Evolutionary conservation across 441 rosid genomes (phyloP).

Genomic region (Gossypium lobatum): DNA sequence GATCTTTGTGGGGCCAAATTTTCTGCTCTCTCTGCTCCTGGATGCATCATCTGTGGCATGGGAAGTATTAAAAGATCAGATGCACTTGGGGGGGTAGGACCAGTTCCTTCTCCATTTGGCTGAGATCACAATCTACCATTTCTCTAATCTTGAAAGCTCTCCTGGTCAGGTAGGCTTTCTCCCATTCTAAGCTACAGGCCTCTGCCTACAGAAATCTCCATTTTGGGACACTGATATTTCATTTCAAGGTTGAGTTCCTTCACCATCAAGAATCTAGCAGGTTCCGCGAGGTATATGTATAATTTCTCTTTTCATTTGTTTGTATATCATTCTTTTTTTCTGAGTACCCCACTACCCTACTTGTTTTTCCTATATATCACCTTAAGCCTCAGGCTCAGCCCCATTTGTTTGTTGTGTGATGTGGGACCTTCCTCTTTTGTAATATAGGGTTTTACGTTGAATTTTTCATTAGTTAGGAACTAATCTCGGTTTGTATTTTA

Average conservation of each 20-base stretch:
- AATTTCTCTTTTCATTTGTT: slow-evolving; percentile 18
- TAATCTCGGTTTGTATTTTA: neutral
- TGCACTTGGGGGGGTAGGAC: slow-evolving; percentile 68
- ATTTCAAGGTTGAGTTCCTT: neutral
- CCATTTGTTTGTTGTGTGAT: slow-evolving; percentile 11
- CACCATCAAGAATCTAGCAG: slow-evolving; percentile 8
- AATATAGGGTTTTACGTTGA: neutral
- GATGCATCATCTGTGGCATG: slow-evolving; percentile 97
- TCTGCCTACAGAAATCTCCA: neutral
- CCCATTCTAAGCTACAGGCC: neutral
- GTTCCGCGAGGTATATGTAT: slow-evolving; percentile 17
- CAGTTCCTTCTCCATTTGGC: slow-evolving; percentile 84
- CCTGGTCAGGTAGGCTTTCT: neutral
- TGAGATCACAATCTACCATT: slow-evolving; percentile 22
- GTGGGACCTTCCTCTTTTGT: neutral
- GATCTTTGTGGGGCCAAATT: slow-evolving; percentile 97
- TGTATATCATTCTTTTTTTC: slow-evolving; percentile 15
- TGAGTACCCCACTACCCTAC: neutral
- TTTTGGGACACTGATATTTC: neutral
- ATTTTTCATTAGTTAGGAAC: slow-evolving; percentile 1
- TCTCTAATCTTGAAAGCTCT: neutral
- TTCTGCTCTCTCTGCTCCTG: slow-evolving; percentile 87
- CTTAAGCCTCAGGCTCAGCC: neutral
- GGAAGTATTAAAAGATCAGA: slow-evolving; percentile 93
- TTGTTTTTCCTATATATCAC: neutral